These are phyloP conservation scores for Tuber magnatum DNA, from an alignment of 495 filamentous ascomycete genomes.

Conservation along the genomic window DNA sequence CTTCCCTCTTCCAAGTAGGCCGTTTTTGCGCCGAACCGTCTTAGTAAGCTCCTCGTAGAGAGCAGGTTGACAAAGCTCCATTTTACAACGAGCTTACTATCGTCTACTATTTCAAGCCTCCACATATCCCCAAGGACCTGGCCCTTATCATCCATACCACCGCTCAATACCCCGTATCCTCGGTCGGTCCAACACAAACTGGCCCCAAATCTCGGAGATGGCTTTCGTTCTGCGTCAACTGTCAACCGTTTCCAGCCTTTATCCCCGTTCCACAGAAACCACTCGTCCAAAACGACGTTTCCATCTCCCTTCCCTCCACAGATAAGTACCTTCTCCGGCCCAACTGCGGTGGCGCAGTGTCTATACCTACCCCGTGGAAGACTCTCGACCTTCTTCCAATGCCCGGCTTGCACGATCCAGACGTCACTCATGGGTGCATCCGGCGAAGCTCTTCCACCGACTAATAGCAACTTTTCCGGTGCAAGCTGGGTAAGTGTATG, in stretches of 20 bases:
- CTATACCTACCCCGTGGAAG: conserved; percentile 63
- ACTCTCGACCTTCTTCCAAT: conserved; percentile 57
- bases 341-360: conserved; percentile 59
- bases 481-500: conserved; percentile 63
- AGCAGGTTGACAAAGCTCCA: conserved; percentile 38
- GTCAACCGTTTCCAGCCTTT: conserved; percentile 49
- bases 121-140: conserved; percentile 37
- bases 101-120: conserved; percentile 30
- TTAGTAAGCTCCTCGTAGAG: conserved; percentile 30
- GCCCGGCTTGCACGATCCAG: conserved; percentile 56
- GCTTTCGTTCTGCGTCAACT: conserved; percentile 35
- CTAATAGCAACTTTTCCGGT: conserved; percentile 52
- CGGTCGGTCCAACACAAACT: conserved; percentile 43
- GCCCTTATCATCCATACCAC: conserved; percentile 38
- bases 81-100: conserved; percentile 22
- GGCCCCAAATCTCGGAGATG: conserved; percentile 44
- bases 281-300: conserved; percentile 53
- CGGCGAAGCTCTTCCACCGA: conserved; percentile 74
- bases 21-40: conserved; percentile 36
- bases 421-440: conserved; percentile 59
- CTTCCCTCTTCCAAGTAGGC: conserved; percentile 27
- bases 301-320: conserved; percentile 63
- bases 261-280: conserved; percentile 56
- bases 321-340: conserved; percentile 50
- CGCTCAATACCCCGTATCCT: conserved; percentile 32